These are phyloP conservation scores for Mychonastes homosphaera DNA, from an alignment of 139 green algal species.

Conservation along the genomic window DNA sequence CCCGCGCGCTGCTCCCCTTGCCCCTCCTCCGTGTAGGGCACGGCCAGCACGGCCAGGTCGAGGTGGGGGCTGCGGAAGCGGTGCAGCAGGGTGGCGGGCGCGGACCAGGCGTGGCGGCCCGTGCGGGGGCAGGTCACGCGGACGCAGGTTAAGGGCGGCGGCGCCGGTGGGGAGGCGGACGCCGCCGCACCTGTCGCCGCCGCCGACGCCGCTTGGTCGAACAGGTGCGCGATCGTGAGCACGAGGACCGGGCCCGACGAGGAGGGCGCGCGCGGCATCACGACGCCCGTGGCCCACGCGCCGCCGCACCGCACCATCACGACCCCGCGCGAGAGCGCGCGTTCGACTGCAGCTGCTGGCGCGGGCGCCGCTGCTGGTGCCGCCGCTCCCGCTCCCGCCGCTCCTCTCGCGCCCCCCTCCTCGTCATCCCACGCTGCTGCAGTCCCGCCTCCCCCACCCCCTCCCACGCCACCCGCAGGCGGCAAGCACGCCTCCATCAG, in stretches of 20 bases:
- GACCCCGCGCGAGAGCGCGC: constrained; percentile 7
- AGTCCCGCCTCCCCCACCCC: neutral
- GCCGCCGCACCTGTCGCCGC: neutral
- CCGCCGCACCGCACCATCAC: constrained; percentile 23
- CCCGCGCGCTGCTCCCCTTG: constrained; percentile 2
- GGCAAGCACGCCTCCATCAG: neutral
- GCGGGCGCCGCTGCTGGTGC: neutral
- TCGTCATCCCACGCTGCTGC: constrained; percentile 1
- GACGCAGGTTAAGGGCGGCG: neutral
- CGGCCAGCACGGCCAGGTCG: constrained; percentile 10
- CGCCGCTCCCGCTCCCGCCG: constrained; percentile 1
- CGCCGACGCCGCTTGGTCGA: constrained; percentile 16
- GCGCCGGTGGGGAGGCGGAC: neutral
- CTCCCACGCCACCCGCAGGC: neutral
- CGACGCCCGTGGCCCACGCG: constrained; percentile 55
- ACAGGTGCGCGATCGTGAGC: constrained; percentile 71
- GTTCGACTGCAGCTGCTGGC: constrained; percentile 6
- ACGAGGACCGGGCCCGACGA: too few relatives aligned
- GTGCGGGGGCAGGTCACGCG: neutral
- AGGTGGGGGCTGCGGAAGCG: constrained; percentile 12
- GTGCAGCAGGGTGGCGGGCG: constrained; percentile 19
- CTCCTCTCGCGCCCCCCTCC: neutral
- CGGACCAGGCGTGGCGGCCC: neutral
- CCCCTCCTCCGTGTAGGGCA: neutral
- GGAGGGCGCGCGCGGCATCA: constrained; percentile 25